Conservation (phyloP, 768 basidiomycete genomes). For the Suillus clintonianus region DNA sequence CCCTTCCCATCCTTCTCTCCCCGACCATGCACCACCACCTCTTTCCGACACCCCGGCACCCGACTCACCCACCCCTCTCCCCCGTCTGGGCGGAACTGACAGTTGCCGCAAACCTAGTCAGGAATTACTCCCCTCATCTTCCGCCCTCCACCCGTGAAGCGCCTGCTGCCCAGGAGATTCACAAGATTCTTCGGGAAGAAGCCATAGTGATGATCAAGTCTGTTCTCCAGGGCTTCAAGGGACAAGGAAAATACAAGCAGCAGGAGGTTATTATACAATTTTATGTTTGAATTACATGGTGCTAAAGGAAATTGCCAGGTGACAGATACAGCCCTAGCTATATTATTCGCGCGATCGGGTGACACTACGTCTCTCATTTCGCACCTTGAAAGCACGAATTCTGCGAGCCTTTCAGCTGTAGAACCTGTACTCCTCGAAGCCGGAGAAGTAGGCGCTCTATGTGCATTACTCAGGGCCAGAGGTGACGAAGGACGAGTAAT, state of each 20-base stretch:
- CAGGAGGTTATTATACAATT: conserved; percentile 56
- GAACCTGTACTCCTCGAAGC: not conserved
- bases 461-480: not conserved
- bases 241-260: conserved; percentile 57
- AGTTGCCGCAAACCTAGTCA: conserved; percentile 89
- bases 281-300: conserved; percentile 63
- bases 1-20: conserved; percentile 21
- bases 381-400: not conserved
- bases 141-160: conserved; percentile 47
- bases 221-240: conserved; percentile 68
- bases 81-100: conserved; percentile 59
- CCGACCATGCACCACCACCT: conserved; percentile 20
- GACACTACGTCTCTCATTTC: conserved; percentile 22
- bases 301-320: conserved; percentile 56
- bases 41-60: conserved; percentile 30
- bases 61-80: conserved; percentile 29
- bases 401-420: not conserved
- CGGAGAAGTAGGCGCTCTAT: conserved; percentile 1
- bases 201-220: conserved; percentile 76
- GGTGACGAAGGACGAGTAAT: conserved; percentile 23
- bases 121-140: conserved; percentile 89
- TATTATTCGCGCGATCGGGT: conserved; percentile 26
- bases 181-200: conserved; percentile 59
- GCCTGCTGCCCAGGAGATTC: conserved; percentile 69
- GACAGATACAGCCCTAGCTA: conserved; percentile 43